Percentiles rank a stretch among this genome's conserved stretches.
Evolutionary conservation across 441 rosid species (phyloP).

Genomic region (Aleurites moluccanus): DNA sequence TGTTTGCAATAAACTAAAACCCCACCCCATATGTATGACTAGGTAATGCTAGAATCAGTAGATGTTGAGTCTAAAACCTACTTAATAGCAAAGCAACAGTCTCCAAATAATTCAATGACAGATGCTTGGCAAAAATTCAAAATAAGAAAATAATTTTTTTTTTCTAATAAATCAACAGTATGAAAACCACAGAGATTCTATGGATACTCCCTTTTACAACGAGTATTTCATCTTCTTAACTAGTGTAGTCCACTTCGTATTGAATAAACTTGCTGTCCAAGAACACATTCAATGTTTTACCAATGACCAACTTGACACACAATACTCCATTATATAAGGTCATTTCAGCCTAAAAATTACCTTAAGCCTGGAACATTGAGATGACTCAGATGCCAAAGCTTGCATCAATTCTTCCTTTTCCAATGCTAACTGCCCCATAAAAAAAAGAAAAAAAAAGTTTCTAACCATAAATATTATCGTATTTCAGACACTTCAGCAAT

Average conservation of each 20-base stretch:
- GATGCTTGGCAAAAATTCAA: not conserved
- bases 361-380: slow-evolving; percentile 73
- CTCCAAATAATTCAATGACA: too few relatives aligned
- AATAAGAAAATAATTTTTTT: not conserved
- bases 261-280: not conserved
- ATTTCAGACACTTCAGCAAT: slow-evolving; percentile 11
- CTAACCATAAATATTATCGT: slow-evolving; percentile 8
- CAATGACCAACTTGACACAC: not conserved
- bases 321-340: not conserved
- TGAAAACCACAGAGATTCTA: not conserved
- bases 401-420: slow-evolving; percentile 89
- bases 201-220: not conserved
- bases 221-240: not conserved
- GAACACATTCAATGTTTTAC: not conserved
- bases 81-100: too few relatives aligned
- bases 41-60: not conserved
- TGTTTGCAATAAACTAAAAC: not conserved
- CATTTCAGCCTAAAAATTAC: slow-evolving; percentile 36
- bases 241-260: too few relatives aligned
- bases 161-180: not conserved
- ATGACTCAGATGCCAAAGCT: slow-evolving; percentile 70
- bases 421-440: slow-evolving; percentile 59
- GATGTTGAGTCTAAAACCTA: not conserved
- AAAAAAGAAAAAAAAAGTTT: slow-evolving; percentile 3
- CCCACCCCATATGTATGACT: not conserved